These are phyloP conservation scores for Handroanthus guayacan DNA, from an alignment of 257 asterid genomes.

Conservation along the genomic window DNA sequence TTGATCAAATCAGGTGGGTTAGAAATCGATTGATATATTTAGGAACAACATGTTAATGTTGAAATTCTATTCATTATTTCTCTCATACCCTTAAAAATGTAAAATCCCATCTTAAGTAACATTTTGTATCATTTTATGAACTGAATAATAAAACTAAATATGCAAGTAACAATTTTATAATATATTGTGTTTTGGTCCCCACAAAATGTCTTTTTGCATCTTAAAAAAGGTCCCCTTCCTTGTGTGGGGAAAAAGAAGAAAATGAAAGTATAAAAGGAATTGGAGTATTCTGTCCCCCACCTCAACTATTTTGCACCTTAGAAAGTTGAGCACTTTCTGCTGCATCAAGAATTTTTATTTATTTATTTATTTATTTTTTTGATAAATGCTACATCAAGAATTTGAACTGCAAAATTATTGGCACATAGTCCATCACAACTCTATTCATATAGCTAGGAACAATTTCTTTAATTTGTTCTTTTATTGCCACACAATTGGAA, in stretches of 20 bases:
- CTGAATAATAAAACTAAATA: no score
- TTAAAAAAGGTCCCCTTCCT: conserved; percentile 14
- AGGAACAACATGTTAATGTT: no score
- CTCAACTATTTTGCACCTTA: not conserved
- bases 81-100: not conserved
- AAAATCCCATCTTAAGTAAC: no score
- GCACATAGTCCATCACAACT: not conserved
- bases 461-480: not conserved
- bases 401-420: not conserved
- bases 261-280: conserved; percentile 30
- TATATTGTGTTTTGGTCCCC: conserved; percentile 43
- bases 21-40: no score
- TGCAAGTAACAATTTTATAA: not conserved
- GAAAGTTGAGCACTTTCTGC: conserved; percentile 22
- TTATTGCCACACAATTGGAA: not conserved
- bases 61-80: not conserved
- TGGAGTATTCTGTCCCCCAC: conserved; percentile 41
- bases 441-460: not conserved
- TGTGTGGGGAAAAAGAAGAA: conserved; percentile 16
- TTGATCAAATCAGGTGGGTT: no score
- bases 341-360: not conserved
- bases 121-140: no score
- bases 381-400: not conserved
- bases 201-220: not conserved
- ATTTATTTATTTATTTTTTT: no score